Evolutionary conservation across 345 rosid species (phyloP).

Genomic region (Eucalyptus melliodora): DNA sequence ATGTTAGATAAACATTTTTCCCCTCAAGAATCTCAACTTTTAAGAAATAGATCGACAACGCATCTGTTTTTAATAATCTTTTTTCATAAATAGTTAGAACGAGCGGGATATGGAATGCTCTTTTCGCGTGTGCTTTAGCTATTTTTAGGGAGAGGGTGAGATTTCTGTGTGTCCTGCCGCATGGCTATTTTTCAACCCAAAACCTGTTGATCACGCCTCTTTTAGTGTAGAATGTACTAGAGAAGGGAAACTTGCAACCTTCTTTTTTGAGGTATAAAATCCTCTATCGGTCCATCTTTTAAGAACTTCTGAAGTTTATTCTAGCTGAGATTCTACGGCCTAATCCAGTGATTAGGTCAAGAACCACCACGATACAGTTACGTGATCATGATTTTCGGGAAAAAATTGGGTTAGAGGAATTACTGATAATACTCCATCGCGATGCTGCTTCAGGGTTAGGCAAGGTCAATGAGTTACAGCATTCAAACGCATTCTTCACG

Average conservation of each 20-base stretch:
- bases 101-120: neutral
- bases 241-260: neutral
- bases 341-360: neutral
- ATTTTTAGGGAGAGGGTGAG: neutral
- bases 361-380: neutral
- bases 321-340: neutral
- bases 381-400: neutral
- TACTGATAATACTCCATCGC: neutral
- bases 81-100: neutral
- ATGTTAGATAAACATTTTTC: neutral
- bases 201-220: neutral
- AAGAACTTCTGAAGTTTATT: neutral
- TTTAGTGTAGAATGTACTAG: neutral
- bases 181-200: neutral
- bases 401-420: neutral
- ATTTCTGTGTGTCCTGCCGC: neutral
- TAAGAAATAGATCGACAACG: neutral
- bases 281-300: neutral
- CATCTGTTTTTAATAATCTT: neutral
- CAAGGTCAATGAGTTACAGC: neutral
- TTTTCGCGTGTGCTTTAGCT: neutral
- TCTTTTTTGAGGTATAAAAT: neutral
- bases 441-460: neutral
- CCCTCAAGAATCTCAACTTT: neutral
- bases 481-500: neutral